A percentile compares a stretch with the other conserved stretches of the same genome.
phyloP scores from a whole-genome alignment of 768 basidiomycete genomes.

The Ramaria sp. region DNA sequence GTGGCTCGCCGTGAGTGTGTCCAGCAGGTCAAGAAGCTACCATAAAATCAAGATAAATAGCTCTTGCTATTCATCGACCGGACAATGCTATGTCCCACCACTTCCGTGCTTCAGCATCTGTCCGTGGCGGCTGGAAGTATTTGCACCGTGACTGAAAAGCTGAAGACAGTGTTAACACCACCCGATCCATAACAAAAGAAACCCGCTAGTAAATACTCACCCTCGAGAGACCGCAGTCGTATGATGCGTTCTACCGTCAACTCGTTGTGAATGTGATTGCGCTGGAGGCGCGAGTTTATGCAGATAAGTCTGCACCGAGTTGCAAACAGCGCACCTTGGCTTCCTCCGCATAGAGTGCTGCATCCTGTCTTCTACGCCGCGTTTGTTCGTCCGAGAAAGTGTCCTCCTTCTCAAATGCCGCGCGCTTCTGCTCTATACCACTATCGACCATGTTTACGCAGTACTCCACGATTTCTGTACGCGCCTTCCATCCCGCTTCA shows the following conservation, averaged over 20 bases:
- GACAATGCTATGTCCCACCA: slow-evolving; percentile 16
- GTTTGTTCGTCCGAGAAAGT: not conserved
- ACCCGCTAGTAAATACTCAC: slow-evolving; percentile 38
- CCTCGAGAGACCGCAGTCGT: slow-evolving; percentile 57
- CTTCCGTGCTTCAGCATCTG: slow-evolving; percentile 14
- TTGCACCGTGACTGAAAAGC: slow-evolving; percentile 72
- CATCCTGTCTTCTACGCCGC: slow-evolving; percentile 39
- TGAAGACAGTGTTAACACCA: slow-evolving; percentile 20
- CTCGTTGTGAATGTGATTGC: slow-evolving; percentile 68
- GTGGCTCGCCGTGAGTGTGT: too few species aligned
- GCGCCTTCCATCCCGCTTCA: slow-evolving; percentile 50
- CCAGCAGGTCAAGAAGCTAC: not conserved
- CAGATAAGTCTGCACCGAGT: slow-evolving; percentile 9
- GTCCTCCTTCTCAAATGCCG: slow-evolving; percentile 25
- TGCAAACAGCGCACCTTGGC: slow-evolving; percentile 44
- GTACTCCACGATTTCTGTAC: slow-evolving; percentile 64
- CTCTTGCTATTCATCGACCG: not conserved
- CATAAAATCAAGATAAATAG: not conserved
- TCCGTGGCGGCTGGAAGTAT: slow-evolving; percentile 57
- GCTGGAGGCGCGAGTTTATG: slow-evolving; percentile 27
- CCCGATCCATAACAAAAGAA: slow-evolving; percentile 4
- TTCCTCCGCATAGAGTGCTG: slow-evolving; percentile 50
- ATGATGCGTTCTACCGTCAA: slow-evolving; percentile 62
- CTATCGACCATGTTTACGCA: slow-evolving; percentile 63
- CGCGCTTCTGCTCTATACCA: slow-evolving; percentile 45